Base-by-base conservation (phyloP, 2,329 filamentous ascomycete species). In the Xylaria sp. region DNA sequence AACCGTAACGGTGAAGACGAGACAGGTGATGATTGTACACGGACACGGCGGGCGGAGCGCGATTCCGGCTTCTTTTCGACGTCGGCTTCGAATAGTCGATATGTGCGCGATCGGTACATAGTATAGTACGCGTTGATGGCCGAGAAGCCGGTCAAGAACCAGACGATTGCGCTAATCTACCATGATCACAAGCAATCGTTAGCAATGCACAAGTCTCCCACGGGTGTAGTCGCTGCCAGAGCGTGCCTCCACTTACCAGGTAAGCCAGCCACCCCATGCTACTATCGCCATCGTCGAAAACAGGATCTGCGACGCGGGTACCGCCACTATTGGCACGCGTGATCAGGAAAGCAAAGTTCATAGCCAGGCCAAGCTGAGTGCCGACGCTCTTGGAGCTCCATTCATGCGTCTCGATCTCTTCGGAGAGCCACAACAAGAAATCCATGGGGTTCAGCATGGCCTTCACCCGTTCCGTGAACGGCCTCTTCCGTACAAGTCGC, bases 381-480 rank as follows among this genome's bases (percentile, higher is more conserved):
- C 93, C 92, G 79, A 93, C 91, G 42, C 89, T 83, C 73, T 92
- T 91, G 23, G 95, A 93, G 74, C 97, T 93, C 90, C 94, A 97
- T 75, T 97, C 93, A 77, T 92, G 90, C 33, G 93, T 93, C 78
- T 97, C 94, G 68, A 99, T 87, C 81, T 97, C 93, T 79, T 98
- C 95, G 0, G 93, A 97, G 1, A 97, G 81, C 92, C 93, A 97
- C 20, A 99, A 88, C 63, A 96, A 83, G 77, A 95, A 92, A 81
- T 99, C 96, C 83, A 92, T 91, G 3, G 93, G 93, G 77, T 98
- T 95, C 67, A 97, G 83, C 79, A 89, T 89, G 65, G 92, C 86
- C 78, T 89, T 89, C 79, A 98, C 87, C 79, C 95, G 93, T 85
- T 98, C 92, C 36, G 83, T 79, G 74, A 97, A 87, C 79, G 96